These are phyloP conservation scores for Wickerhamomyces sydowiorum DNA, from an alignment of 805 yeast genomes.

Conservation along the genomic window DNA sequence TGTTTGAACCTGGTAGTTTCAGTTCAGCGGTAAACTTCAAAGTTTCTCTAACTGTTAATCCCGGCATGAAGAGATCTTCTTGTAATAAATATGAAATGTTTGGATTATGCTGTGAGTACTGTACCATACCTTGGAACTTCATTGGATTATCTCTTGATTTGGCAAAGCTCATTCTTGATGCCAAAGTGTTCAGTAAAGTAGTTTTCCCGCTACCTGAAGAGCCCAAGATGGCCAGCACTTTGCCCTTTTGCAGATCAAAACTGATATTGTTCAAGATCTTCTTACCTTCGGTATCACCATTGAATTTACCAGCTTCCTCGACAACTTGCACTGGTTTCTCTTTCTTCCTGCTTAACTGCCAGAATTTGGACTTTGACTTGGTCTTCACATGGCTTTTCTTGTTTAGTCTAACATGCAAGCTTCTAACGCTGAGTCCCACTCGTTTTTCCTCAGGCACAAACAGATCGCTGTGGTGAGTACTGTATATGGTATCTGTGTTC, in stretches of 20 bases:
- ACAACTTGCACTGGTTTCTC: background rate
- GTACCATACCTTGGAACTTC: slow-evolving; percentile 29
- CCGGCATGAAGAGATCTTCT: slow-evolving; percentile 67
- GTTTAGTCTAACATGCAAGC: slow-evolving; percentile 4
- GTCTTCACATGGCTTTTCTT: background rate
- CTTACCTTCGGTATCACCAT: slow-evolving; percentile 8
- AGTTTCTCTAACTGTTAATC: slow-evolving; percentile 70
- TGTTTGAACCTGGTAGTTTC: slow-evolving; percentile 45
- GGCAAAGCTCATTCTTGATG: slow-evolving; percentile 40
- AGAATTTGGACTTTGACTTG: background rate
- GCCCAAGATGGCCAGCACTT: slow-evolving; percentile 78
- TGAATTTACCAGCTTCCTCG: background rate
- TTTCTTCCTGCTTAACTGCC: background rate
- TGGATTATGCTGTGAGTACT: slow-evolving; percentile 7
- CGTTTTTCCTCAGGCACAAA: slow-evolving; percentile 1
- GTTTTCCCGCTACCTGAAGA: slow-evolving; percentile 91
- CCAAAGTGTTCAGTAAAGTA: slow-evolving; percentile 64
- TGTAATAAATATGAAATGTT: slow-evolving; percentile 64
- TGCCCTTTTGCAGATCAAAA: slow-evolving; percentile 56
- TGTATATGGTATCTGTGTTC: background rate
- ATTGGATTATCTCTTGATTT: slow-evolving; percentile 36
- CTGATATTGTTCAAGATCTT: slow-evolving; percentile 37
- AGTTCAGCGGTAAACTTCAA: slow-evolving; percentile 68
- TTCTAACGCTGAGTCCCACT: slow-evolving; percentile 7
- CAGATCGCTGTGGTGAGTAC: background rate